Conservation (phyloP, 208 protist genomes). For the Trypanosoma vivax region DNA sequence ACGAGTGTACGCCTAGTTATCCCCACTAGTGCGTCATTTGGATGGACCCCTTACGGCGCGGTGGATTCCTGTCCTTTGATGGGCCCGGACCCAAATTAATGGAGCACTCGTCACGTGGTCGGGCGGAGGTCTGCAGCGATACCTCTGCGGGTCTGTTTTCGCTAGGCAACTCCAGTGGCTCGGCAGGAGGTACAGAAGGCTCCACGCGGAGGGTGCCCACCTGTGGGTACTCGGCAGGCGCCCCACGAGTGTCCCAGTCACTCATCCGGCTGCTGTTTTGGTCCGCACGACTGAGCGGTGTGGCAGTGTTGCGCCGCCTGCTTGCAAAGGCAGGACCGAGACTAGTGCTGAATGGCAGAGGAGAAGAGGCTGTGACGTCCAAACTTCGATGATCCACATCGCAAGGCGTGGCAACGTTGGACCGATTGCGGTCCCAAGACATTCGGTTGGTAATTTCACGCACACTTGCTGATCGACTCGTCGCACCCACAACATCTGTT, state of each 20-base stretch:
- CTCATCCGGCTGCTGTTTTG: constrained; percentile 13
- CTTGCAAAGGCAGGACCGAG: too few relatives aligned
- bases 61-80: constrained; percentile 62
- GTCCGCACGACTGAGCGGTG: constrained; percentile 9
- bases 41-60: constrained; percentile 42
- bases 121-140: constrained; percentile 63
- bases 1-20: not conserved
- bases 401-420: not conserved
- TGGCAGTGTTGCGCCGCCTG: constrained; percentile 23
- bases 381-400: too few relatives aligned
- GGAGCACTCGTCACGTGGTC: constrained; percentile 35
- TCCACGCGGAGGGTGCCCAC: constrained; percentile 25
- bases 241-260: not conserved
- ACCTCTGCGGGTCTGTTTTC: constrained; percentile 54
- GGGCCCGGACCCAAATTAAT: constrained; percentile 65
- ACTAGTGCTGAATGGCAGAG: constrained; percentile 5
- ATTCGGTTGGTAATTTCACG: too few relatives aligned
- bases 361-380: not conserved
- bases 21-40: not conserved
- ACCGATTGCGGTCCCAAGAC: too few relatives aligned
- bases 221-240: constrained; percentile 19
- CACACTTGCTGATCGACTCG: too few relatives aligned
- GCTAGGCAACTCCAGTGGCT: constrained; percentile 40
- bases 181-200: constrained; percentile 34
- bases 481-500: too few relatives aligned